A percentile compares a stretch with the other conserved stretches of the same genome.
Conservation (phyloP, 2,329 filamentous ascomycete species). For the Decorospora gaudefroyi region DNA sequence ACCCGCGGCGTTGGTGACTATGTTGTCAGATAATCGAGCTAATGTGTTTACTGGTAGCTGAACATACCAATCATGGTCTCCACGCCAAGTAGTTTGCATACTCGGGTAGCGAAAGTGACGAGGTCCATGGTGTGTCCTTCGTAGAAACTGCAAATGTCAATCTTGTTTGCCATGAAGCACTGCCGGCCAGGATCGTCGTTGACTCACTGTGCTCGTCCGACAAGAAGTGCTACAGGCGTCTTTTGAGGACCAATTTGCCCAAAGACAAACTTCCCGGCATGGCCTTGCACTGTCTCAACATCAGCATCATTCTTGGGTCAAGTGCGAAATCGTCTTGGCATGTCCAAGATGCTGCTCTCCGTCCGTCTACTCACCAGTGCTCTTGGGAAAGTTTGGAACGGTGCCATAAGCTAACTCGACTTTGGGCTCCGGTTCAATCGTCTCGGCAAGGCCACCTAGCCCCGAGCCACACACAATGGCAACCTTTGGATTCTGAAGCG, state of each 20-base stretch:
- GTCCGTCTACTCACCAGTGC: slow-evolving; percentile 58
- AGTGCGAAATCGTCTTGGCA: neutral
- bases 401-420: slow-evolving; percentile 61
- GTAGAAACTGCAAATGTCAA: slow-evolving; percentile 60
- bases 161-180: slow-evolving; percentile 1
- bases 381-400: slow-evolving; percentile 65
- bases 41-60: neutral
- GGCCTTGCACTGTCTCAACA: slow-evolving; percentile 55
- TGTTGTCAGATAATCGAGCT: slow-evolving; percentile 19
- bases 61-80: slow-evolving; percentile 61
- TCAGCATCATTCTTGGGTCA: slow-evolving; percentile 5
- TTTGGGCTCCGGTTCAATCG: slow-evolving; percentile 56
- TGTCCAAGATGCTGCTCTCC: neutral
- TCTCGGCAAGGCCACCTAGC: slow-evolving; percentile 63
- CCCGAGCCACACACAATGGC: slow-evolving; percentile 69
- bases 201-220: slow-evolving; percentile 67
- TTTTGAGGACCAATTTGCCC: slow-evolving; percentile 59
- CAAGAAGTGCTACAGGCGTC: slow-evolving; percentile 64
- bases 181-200: slow-evolving; percentile 1
- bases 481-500: slow-evolving; percentile 59
- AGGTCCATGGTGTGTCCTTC: slow-evolving; percentile 67
- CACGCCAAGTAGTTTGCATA: slow-evolving; percentile 66
- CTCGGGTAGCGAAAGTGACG: slow-evolving; percentile 66
- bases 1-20: slow-evolving; percentile 69
- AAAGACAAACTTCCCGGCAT: slow-evolving; percentile 69